A percentile compares a stretch with the other conserved stretches of the same genome.
Evolutionary conservation across 306 rosid genomes (phyloP).

Genomic region (Alnus rubra): DNA sequence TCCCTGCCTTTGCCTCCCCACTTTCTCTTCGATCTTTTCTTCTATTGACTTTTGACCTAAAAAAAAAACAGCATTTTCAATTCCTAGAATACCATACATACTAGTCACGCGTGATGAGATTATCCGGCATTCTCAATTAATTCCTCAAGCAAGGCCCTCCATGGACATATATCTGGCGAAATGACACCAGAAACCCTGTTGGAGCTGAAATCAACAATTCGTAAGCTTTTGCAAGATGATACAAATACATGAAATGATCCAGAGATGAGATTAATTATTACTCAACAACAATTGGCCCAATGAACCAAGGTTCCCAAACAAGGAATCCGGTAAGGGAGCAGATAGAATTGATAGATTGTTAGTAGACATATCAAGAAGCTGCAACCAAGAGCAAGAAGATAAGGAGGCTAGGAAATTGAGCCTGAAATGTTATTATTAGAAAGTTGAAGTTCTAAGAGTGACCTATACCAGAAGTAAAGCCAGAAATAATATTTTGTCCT

Average conservation of each 20-base stretch:
- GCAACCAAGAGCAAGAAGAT: conserved; percentile 68
- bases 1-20: too few relatives aligned
- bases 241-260: conserved; percentile 76
- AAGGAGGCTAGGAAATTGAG: conserved; percentile 56
- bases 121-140: conserved; percentile 88
- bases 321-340: conserved; percentile 63
- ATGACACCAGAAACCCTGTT: conserved; percentile 70
- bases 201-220: conserved; percentile 83
- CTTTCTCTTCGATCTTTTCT: too few relatives aligned
- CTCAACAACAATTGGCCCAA: conserved; percentile 71
- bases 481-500: conserved; percentile 28
- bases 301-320: conserved; percentile 63
- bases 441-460: conserved; percentile 69
- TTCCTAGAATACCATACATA: too few relatives aligned
- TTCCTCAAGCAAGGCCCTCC: conserved; percentile 85
- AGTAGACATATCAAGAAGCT: conserved; percentile 73
- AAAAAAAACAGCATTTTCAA: too few relatives aligned
- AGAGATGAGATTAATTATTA: conserved; percentile 55
- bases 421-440: conserved; percentile 79
- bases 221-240: conserved; percentile 70
- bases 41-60: too few relatives aligned
- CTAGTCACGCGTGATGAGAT: conserved; percentile 39
- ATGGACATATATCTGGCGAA: conserved; percentile 73
- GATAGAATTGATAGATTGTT: conserved; percentile 56
- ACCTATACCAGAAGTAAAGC: conserved; percentile 80